These are phyloP conservation scores for Dianthus caryophyllus DNA, from an alignment of 148 eudicot genomes.

Conservation along the genomic window DNA sequence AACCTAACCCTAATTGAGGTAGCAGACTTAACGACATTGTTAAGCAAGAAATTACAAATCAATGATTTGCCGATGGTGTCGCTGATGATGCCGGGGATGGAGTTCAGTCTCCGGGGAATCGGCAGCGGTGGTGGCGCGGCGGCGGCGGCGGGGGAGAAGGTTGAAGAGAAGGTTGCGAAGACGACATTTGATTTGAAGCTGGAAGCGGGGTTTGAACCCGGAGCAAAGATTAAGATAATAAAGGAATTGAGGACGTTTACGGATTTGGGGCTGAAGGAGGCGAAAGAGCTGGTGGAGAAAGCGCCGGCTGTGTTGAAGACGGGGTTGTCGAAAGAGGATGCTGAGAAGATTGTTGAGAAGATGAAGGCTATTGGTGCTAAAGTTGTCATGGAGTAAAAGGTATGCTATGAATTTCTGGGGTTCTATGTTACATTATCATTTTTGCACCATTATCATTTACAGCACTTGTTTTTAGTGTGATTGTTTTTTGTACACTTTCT, in stretches of 20 bases:
- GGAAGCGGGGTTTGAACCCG: slow-evolving; percentile 76
- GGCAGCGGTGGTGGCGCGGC: too few species aligned
- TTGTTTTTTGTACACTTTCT: too few species aligned
- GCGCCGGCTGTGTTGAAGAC: slow-evolving; percentile 86
- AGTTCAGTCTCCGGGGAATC: slow-evolving; percentile 36
- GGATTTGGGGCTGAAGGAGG: slow-evolving; percentile 88
- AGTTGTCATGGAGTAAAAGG: slow-evolving; percentile 86
- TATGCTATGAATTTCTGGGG: slow-evolving; percentile 4
- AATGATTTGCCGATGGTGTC: slow-evolving; percentile 73
- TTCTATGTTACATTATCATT: too few species aligned
- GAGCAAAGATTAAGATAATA: slow-evolving; percentile 75
- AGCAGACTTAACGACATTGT: slow-evolving; percentile 56
- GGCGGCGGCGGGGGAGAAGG: too few species aligned
- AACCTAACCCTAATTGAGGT: slow-evolving; percentile 63
- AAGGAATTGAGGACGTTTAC: slow-evolving; percentile 90
- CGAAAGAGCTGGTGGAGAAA: slow-evolving; percentile 90
- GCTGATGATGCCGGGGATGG: slow-evolving; percentile 96
- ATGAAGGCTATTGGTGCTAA: slow-evolving; percentile 25
- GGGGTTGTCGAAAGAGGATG: slow-evolving; percentile 82
- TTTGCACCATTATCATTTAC: too few species aligned
- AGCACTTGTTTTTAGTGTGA: too few species aligned
- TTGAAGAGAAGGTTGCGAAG: slow-evolving; percentile 38
- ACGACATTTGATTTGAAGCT: slow-evolving; percentile 85
- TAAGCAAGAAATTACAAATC: slow-evolving; percentile 55
- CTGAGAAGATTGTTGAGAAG: slow-evolving; percentile 65